Evolutionary conservation across 2,329 filamentous ascomycete species (phyloP).

Genomic region (Colletotrichum sp.): DNA sequence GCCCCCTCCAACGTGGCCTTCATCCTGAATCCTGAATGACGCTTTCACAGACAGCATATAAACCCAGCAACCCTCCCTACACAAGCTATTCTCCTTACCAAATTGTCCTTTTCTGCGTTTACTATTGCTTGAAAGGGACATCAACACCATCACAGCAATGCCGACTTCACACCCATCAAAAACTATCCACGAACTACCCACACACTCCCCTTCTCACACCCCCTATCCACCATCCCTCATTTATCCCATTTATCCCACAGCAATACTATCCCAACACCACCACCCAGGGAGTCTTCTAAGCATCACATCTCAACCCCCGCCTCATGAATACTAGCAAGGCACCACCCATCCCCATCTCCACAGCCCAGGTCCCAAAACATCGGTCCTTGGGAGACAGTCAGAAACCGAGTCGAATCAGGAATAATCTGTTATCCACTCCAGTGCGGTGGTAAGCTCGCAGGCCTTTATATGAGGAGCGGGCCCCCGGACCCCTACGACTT

Average conservation of each 20-base stretch:
- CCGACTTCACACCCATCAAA: background rate
- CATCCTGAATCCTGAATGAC: background rate
- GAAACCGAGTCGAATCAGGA: background rate
- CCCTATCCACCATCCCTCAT: background rate
- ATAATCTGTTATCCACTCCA: background rate
- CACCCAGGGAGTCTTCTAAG: background rate
- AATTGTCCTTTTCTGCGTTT: background rate
- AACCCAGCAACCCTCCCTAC: background rate
- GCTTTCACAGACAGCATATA: background rate
- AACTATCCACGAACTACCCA: background rate
- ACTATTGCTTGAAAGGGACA: background rate
- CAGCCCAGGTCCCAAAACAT: background rate
- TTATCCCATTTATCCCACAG: background rate
- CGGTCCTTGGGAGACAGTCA: background rate
- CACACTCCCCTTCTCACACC: too few relatives aligned
- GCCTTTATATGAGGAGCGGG: background rate
- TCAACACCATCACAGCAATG: background rate
- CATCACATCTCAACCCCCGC: background rate
- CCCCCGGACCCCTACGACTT: background rate
- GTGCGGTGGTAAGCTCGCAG: background rate
- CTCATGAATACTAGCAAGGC: background rate
- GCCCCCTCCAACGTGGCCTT: background rate
- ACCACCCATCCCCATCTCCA: background rate
- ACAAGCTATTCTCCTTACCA: background rate
- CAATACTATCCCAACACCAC: background rate